These are phyloP conservation scores for Pleurotus pulmonarius DNA, from an alignment of 768 basidiomycete species.

Conservation along the genomic window DNA sequence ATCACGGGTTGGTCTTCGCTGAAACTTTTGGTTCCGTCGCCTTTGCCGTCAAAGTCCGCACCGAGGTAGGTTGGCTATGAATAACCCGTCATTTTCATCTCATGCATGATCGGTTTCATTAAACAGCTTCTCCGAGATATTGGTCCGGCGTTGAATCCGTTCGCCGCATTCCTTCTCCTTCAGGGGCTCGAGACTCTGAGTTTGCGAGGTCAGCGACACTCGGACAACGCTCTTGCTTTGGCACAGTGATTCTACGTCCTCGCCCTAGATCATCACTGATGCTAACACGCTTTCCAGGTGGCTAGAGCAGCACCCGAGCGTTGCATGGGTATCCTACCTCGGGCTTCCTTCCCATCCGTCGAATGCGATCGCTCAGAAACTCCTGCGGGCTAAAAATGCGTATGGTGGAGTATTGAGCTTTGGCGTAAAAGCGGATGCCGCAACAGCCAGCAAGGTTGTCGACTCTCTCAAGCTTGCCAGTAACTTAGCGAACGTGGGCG, in stretches of 20 bases:
- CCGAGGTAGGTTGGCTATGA: slow-evolving; percentile 27
- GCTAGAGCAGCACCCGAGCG: slow-evolving; percentile 60
- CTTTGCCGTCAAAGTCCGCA: slow-evolving; percentile 64
- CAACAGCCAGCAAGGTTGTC: slow-evolving; percentile 55
- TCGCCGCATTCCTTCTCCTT: slow-evolving; percentile 71
- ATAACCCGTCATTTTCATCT: background rate
- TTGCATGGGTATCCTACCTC: slow-evolving; percentile 78
- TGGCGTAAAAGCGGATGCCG: slow-evolving; percentile 59
- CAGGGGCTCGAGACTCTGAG: slow-evolving; percentile 78
- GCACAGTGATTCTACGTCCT: slow-evolving; percentile 38
- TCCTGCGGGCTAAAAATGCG: slow-evolving; percentile 43
- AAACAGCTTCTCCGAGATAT: slow-evolving; percentile 58
- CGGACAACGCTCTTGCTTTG: slow-evolving; percentile 64
- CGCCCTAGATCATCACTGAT: background rate
- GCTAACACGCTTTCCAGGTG: slow-evolving; percentile 26
- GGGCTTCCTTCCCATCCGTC: slow-evolving; percentile 63
- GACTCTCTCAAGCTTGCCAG: slow-evolving; percentile 73
- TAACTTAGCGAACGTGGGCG: slow-evolving; percentile 70
- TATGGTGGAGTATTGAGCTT: slow-evolving; percentile 79
- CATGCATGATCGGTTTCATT: background rate
- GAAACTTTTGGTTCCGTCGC: slow-evolving; percentile 65
- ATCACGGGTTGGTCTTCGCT: slow-evolving; percentile 66
- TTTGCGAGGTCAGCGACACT: slow-evolving; percentile 68
- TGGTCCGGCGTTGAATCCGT: slow-evolving; percentile 65
- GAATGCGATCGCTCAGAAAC: slow-evolving; percentile 52